These are phyloP conservation scores for Monosporascus sp. DNA, from an alignment of 2,329 filamentous ascomycete species.

Conservation along the genomic window DNA sequence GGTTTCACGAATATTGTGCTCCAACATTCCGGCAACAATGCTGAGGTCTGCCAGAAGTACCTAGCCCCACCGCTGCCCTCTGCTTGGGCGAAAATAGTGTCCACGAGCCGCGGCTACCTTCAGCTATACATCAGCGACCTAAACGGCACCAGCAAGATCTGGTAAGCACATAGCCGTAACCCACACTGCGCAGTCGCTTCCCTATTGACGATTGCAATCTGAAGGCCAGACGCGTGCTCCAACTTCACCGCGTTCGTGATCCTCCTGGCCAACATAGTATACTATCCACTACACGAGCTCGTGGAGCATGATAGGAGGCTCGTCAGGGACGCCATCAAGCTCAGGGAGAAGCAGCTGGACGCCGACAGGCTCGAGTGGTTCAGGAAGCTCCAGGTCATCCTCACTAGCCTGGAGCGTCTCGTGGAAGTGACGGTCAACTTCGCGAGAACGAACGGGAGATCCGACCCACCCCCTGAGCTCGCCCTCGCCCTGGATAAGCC, in stretches of 20 bases:
- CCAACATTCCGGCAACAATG: slow-evolving; percentile 13
- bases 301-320: slow-evolving; percentile 15
- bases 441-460: not conserved
- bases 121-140: slow-evolving; percentile 11
- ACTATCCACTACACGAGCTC: slow-evolving; percentile 13
- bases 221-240: slow-evolving; percentile 18
- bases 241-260: slow-evolving; percentile 22
- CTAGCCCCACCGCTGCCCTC: slow-evolving; percentile 10
- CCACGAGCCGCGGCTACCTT: slow-evolving; percentile 16
- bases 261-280: slow-evolving; percentile 18
- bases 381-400: slow-evolving; percentile 10
- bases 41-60: slow-evolving; percentile 8
- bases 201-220: not conserved
- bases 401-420: slow-evolving; percentile 9
- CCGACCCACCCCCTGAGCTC: not conserved
- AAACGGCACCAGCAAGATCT: slow-evolving; percentile 12
- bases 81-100: slow-evolving; percentile 16
- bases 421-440: slow-evolving; percentile 1
- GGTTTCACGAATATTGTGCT: slow-evolving; percentile 22
- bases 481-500: no score
- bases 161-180: slow-evolving; percentile 8
- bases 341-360: slow-evolving; percentile 13
- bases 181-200: not conserved
- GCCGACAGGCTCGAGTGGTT: slow-evolving; percentile 10
- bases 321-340: slow-evolving; percentile 9